Conservation (phyloP, 1,139 yeast species). For the Scheffersomyces parashehatae region DNA sequence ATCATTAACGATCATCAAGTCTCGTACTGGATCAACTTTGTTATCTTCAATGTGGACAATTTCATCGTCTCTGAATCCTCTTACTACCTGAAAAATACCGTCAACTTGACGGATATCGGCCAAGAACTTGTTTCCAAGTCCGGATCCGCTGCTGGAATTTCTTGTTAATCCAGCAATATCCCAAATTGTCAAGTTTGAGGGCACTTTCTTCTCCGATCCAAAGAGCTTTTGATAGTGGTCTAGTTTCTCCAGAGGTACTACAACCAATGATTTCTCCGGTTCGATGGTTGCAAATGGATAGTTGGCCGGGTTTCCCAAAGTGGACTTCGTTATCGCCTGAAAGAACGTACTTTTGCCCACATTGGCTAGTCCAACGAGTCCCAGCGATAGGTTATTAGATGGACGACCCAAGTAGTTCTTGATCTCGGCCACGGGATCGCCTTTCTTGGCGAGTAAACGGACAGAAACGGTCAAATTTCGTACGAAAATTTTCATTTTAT, state of each 20-base stretch:
- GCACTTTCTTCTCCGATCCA: conserved; percentile 51
- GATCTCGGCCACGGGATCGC: neutral
- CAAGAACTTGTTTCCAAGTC: conserved; percentile 72
- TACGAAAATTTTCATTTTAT: neutral
- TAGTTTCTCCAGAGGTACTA: conserved; percentile 56
- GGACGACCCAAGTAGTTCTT: conserved; percentile 48
- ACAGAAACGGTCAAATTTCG: neutral
- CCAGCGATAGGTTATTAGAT: conserved; percentile 54
- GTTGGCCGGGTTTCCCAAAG: conserved; percentile 73
- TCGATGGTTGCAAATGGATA: conserved; percentile 81
- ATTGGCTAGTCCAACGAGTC: conserved; percentile 74
- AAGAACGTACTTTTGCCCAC: conserved; percentile 73
- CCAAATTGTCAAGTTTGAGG: conserved; percentile 58
- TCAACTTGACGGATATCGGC: conserved; percentile 73
- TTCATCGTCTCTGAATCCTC: conserved; percentile 69
- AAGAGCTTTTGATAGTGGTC: conserved; percentile 46
- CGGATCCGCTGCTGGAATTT: conserved; percentile 76
- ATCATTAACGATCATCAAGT: conserved; percentile 66
- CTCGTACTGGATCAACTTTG: conserved; percentile 67
- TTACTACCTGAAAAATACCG: conserved; percentile 69
- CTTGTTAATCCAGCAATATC: conserved; percentile 78
- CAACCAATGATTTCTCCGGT: conserved; percentile 65
- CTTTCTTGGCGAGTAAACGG: neutral
- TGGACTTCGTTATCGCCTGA: conserved; percentile 70
- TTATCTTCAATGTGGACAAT: conserved; percentile 68